Conservation (phyloP, 2,329 filamentous ascomycete species). For the Coniochaeta sp. region DNA sequence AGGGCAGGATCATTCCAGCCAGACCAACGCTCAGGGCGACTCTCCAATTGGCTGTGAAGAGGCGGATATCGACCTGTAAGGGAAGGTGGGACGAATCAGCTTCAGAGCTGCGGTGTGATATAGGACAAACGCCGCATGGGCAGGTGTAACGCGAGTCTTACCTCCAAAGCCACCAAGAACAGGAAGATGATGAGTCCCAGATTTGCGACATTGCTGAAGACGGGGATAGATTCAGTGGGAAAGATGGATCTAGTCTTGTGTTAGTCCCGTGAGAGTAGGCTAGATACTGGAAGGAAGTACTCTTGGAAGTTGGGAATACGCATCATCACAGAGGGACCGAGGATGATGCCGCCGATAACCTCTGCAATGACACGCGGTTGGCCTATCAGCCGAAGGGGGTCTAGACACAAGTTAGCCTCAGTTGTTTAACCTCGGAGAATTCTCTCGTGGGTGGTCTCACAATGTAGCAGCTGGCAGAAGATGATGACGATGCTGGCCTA, state of each 20-base stretch:
- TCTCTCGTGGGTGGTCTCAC: constrained; percentile 6
- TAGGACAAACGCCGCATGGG: not conserved
- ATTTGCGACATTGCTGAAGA: constrained; percentile 72
- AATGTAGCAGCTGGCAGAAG: constrained; percentile 66
- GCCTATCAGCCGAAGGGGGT: constrained; percentile 18
- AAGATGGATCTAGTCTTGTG: constrained; percentile 54
- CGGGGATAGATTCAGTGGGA: constrained; percentile 65
- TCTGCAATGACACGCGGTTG: constrained; percentile 75
- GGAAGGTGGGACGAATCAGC: not conserved
- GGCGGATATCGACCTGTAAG: constrained; percentile 58
- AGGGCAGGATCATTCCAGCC: constrained; percentile 74
- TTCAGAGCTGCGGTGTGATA: not conserved
- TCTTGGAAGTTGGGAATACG: constrained; percentile 71
- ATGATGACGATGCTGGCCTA: constrained; percentile 60
- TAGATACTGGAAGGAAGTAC: constrained; percentile 4
- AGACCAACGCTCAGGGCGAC: constrained; percentile 71
- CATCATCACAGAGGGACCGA: constrained; percentile 84
- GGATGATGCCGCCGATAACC: constrained; percentile 70
- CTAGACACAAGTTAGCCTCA: constrained; percentile 5
- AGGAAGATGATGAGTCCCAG: constrained; percentile 78
- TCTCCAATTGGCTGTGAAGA: constrained; percentile 73
- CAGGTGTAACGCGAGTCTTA: not conserved
- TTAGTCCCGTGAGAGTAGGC: not conserved
- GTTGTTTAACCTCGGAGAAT: not conserved
- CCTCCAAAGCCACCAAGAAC: constrained; percentile 79